Evolutionary conservation across 805 yeast species (phyloP).

Genomic region (Wickerhamomyces queroliae): DNA sequence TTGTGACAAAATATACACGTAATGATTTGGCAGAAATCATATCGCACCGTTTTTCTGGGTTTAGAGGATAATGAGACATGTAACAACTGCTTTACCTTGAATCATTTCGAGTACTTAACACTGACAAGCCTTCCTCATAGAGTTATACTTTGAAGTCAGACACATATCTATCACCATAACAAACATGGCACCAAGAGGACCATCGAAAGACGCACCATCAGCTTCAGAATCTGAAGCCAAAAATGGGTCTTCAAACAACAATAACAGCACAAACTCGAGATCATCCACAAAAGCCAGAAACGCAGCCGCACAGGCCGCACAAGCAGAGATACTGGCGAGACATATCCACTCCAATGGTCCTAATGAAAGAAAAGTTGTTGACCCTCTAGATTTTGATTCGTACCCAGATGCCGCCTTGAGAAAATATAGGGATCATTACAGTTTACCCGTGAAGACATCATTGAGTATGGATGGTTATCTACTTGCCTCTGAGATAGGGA

Average conservation of each 20-base stretch:
- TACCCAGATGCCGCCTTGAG: slow-evolving; percentile 62
- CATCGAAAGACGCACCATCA: slow-evolving; percentile 19
- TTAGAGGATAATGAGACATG: no score
- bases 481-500: slow-evolving; percentile 67
- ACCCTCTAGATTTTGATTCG: slow-evolving; percentile 65
- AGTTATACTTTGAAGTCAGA: no score
- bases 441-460: slow-evolving; percentile 52
- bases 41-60: no score
- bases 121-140: no score
- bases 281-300: slow-evolving; percentile 54
- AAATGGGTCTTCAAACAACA: slow-evolving; percentile 1
- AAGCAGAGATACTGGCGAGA: slow-evolving; percentile 58
- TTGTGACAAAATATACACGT: no score
- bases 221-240: slow-evolving; percentile 19
- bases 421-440: slow-evolving; percentile 58
- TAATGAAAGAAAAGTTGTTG: slow-evolving; percentile 39
- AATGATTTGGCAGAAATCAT: no score
- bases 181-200: slow-evolving; percentile 20
- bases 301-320: slow-evolving; percentile 61
- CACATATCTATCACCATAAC: no score
- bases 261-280: slow-evolving; percentile 23
- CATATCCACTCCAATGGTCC: slow-evolving; percentile 77
- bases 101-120: no score
- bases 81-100: no score
- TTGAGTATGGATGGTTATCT: slow-evolving; percentile 65